A percentile compares a stretch with the other conserved stretches of the same genome.
Evolutionary conservation across 2,329 filamentous ascomycete genomes (phyloP).

Genomic region (Penicillium sp.): DNA sequence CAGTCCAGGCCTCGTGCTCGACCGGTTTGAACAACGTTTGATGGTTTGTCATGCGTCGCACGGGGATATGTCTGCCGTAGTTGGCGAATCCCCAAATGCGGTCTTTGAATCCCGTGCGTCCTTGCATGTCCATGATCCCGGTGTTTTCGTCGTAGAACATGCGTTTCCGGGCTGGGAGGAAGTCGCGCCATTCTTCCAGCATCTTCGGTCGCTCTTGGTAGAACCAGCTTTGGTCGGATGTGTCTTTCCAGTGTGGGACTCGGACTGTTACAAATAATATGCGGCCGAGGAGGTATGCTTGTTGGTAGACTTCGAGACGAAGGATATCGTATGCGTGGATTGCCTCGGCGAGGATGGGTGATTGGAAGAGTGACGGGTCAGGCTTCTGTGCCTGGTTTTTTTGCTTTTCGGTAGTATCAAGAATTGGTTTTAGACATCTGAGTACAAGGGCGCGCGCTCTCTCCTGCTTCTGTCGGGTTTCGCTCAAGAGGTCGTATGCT

Average conservation of each 20-base stretch:
- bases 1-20: constrained; percentile 1
- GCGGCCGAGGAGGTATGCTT: constrained; percentile 22
- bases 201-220: constrained; percentile 39
- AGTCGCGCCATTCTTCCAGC: constrained; percentile 47
- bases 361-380: constrained; percentile 17
- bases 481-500: constrained; percentile 29
- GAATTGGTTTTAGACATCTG: constrained; percentile 18
- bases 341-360: constrained; percentile 26
- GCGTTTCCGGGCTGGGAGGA: constrained; percentile 36
- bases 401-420: background rate
- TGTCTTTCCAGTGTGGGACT: constrained; percentile 10
- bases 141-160: constrained; percentile 35
- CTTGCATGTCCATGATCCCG: constrained; percentile 40
- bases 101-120: constrained; percentile 19
- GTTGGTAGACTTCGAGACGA: constrained; percentile 29
- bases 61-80: background rate
- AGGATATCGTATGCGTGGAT: constrained; percentile 32
- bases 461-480: constrained; percentile 26
- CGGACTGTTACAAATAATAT: constrained; percentile 4
- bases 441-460: constrained; percentile 25
- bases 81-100: background rate
- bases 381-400: background rate
- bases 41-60: constrained; percentile 8
- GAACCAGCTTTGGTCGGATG: constrained; percentile 26
- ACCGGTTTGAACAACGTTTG: constrained; percentile 10